phyloP scores from a whole-genome alignment of 495 filamentous ascomycete genomes.

The Choiromyces venosus region DNA sequence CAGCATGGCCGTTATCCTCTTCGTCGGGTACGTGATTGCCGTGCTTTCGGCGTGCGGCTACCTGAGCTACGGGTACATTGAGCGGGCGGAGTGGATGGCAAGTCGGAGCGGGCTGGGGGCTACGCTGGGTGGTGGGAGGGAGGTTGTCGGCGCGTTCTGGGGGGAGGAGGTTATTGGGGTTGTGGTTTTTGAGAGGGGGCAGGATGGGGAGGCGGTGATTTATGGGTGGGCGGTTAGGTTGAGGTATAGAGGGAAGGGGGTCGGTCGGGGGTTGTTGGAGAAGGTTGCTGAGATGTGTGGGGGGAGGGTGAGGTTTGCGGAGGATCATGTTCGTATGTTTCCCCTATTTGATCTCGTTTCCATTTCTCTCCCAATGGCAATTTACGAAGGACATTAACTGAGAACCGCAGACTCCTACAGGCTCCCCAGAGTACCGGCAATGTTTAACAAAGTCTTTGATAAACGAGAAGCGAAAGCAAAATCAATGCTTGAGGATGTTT shows the following conservation, averaged over 20 bases:
- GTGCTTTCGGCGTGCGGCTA: conserved; percentile 45
- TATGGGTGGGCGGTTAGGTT: conserved; percentile 69
- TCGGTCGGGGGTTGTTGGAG: conserved; percentile 61
- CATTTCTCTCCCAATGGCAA: no score
- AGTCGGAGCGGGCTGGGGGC: conserved; percentile 48
- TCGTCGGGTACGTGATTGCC: conserved; percentile 48
- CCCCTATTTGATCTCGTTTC: neutral
- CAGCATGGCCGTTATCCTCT: conserved; percentile 45
- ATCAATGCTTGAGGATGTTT: conserved; percentile 24
- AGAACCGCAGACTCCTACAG: conserved; percentile 21
- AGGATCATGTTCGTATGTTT: conserved; percentile 25
- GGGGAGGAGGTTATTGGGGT: conserved; percentile 54
- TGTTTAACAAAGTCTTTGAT: conserved; percentile 30
- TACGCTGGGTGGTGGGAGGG: conserved; percentile 42
- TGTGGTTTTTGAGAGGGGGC: conserved; percentile 44
- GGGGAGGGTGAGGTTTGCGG: conserved; percentile 14
- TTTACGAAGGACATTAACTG: neutral
- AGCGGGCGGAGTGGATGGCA: conserved; percentile 51
- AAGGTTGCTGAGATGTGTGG: conserved; percentile 25
- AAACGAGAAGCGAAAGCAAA: conserved; percentile 21
- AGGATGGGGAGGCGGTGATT: conserved; percentile 54
- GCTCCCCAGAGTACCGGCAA: conserved; percentile 17
- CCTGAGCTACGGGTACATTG: conserved; percentile 49
- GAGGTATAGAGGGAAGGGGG: conserved; percentile 59
- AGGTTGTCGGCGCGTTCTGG: conserved; percentile 53